Conservation (phyloP, 2,329 filamentous ascomycete species). For the Thelonectria olida region DNA sequence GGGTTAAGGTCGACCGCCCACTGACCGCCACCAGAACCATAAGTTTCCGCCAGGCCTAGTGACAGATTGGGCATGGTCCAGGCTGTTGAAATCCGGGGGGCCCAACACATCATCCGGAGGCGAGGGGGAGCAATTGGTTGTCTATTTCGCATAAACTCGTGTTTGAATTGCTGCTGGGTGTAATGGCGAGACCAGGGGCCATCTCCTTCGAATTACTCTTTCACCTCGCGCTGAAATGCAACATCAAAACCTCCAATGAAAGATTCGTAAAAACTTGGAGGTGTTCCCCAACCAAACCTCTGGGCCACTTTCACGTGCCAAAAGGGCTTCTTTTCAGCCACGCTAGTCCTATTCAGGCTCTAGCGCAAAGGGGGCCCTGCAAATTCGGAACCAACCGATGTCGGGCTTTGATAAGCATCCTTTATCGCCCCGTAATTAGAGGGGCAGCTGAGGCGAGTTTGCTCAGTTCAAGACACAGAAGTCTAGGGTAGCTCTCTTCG, state of each 20-base stretch:
- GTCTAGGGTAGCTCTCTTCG: slow-evolving; percentile 12
- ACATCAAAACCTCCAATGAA: not conserved
- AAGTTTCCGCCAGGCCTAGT: slow-evolving; percentile 32
- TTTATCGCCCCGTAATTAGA: not conserved
- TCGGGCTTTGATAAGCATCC: not conserved
- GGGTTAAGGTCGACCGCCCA: slow-evolving; percentile 27
- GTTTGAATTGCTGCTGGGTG: too few species aligned
- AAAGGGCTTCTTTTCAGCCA: slow-evolving; percentile 5
- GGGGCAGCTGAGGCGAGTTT: not conserved
- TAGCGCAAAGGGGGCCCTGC: slow-evolving; percentile 11
- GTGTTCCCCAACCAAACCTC: slow-evolving; percentile 31
- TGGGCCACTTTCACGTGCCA: slow-evolving; percentile 41
- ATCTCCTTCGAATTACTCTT: too few species aligned
- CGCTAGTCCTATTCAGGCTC: slow-evolving; percentile 1
- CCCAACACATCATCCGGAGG: slow-evolving; percentile 16
- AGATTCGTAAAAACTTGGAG: not conserved
- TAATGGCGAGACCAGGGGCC: too few species aligned
- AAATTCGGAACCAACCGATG: slow-evolving; percentile 26
- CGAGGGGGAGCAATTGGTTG: not conserved
- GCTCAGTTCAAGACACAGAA: not conserved
- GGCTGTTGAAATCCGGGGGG: slow-evolving; percentile 23
- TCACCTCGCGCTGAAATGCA: too few species aligned
- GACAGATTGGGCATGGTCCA: slow-evolving; percentile 29
- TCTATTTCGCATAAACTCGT: too few species aligned
- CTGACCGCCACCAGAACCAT: slow-evolving; percentile 20